Base-by-base conservation (phyloP, 257 asterid species). In the Mentha longifolia region DNA sequence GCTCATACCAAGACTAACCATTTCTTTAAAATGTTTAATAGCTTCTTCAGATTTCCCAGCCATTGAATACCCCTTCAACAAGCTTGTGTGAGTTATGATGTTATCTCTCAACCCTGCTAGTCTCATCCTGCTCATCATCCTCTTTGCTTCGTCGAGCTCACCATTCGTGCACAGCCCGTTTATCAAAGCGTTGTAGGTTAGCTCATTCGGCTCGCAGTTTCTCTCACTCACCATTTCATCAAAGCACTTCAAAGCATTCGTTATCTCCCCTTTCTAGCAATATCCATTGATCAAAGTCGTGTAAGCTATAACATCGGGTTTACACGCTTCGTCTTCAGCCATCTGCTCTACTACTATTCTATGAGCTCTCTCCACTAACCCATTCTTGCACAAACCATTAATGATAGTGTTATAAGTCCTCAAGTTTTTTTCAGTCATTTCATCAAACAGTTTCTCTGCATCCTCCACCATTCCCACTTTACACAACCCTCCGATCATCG, bases 81-180 rank as follows among this genome's bases (percentile, higher is more conserved):
- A 74, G 77, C 83, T 70, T 35, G 87, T 85, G 56, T 80, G 85
- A 12, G 84, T 76, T 0, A 52, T 78, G 7, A 82, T n/a, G 59
- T 78, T 60, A 67, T 80, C 84, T 79, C 74, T 76, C 68, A 82
- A 43, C 43, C 90, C 87, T 4, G 22, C 35, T 69, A 78, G 22
- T 72, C 85, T 78, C 90, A 85, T 82, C 78, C 61, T 76, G 69
- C 73, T 78, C 81, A 80, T 71, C 87, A 76, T 80, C 77, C 56
- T 76, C 76, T 50, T 80, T 0, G 87, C 90, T 54, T 82, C 83
- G 14, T 80, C 86, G 47, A 82, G 77, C 50, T 70, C 9, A n/a
- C 86, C 87, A 15, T 74, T 80, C 75, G 68, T 31, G 74, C 90
- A 85, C 71, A 85, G 42, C 43, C 87, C 90, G n/a, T 82, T 64